Evolutionary conservation across 805 yeast species (phyloP), one percentile per base, ranked within the genome.

Genomic region (Citeromyces matritensis): DNA sequence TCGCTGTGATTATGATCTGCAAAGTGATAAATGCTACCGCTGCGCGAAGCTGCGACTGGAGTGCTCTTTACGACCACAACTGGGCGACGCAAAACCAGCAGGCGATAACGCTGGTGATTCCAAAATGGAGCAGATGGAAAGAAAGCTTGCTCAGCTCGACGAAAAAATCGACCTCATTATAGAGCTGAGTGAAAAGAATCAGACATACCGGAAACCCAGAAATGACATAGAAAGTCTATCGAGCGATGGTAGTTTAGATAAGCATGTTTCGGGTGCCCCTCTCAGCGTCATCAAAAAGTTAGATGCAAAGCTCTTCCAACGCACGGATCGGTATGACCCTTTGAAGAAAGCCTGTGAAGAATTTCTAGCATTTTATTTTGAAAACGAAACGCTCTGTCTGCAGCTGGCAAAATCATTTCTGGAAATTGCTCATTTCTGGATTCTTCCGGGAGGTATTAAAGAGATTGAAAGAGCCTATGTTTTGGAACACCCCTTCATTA

Each of bases 391-490:
- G 7, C 43, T 69, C 5, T 66, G 72, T 39, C 47, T 65, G 6
- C 48, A 52, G 28, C 42, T 71, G 21, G 62, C 69, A 0, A 55
- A 58, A 34, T 61, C 63, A 17, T 72, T 70, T 37, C 44, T 70
- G 24, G 60, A 57, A 11, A 63, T 61, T 27, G 69, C 77, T 3
- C 74, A 68, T 41, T 67, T 64, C 42, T 72, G 76, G 73, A 68
- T 72, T 29, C 63, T 69, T 4, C 77, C 77, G 2, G 76, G 75
- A 8, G 76, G 75, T 4, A 57, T 69, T n/a, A 64, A 58, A 24
- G 58, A 57, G 23, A 58, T 70, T 9, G 55, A 61, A 26, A 44
- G 58, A 25, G 49, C 50, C 8, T 71, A 65, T 42, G 75, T 65
- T 4, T 40, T 49, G 11, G 53, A 57, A 23, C 75, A 70, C 44